These are phyloP conservation scores for Eimeria maxima DNA, from an alignment of 169 alveolate genomes.

Conservation along the genomic window DNA sequence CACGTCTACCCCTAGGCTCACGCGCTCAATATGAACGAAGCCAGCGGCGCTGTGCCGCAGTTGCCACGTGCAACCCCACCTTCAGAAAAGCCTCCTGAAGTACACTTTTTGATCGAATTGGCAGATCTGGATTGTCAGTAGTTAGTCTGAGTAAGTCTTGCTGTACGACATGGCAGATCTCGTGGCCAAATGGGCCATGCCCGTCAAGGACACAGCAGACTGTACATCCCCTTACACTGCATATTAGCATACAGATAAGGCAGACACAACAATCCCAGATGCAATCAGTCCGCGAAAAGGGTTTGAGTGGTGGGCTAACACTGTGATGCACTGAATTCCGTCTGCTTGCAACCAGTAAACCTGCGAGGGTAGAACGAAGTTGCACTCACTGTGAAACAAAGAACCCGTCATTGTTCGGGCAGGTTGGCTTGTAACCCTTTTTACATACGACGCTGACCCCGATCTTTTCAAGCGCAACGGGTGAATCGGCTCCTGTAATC, in stretches of 20 bases:
- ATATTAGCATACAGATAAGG: not conserved
- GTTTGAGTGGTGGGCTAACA: not conserved
- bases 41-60: not conserved
- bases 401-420: slow-evolving; percentile 64
- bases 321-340: not conserved
- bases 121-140: slow-evolving; percentile 24
- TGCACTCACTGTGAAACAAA: slow-evolving; percentile 61
- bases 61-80: not conserved
- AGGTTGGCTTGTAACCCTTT: slow-evolving; percentile 58
- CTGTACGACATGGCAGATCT: slow-evolving; percentile 90
- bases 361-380: not conserved
- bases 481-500: slow-evolving; percentile 30
- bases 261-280: not conserved
- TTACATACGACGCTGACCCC: slow-evolving; percentile 64
- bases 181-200: slow-evolving; percentile 94
- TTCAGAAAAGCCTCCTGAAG: slow-evolving; percentile 40
- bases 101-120: not conserved
- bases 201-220: slow-evolving; percentile 89
- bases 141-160: slow-evolving; percentile 86
- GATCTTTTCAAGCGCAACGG: not conserved
- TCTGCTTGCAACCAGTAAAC: not conserved
- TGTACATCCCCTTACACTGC: slow-evolving; percentile 51
- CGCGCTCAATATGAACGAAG: not conserved
- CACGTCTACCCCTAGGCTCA: not conserved
- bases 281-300: not conserved